Evolutionary conservation across 179 eudicot genomes (phyloP).

Genomic region (Patellifolia procumbens): DNA sequence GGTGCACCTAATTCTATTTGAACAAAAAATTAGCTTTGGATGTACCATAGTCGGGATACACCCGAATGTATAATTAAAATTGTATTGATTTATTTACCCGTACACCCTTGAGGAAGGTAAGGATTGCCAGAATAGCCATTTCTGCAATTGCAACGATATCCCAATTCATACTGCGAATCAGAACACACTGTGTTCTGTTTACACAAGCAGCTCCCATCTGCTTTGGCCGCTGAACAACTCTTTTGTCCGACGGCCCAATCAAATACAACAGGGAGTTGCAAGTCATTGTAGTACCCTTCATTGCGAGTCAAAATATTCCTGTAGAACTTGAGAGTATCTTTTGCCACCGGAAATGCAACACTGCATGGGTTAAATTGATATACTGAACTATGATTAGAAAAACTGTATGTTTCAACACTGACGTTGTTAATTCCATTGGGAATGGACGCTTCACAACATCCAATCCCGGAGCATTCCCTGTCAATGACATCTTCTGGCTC

Average conservation of each 20-base stretch:
- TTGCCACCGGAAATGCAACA: slow-evolving; percentile 25
- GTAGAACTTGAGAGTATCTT: slow-evolving; percentile 10
- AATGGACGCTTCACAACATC: slow-evolving; percentile 39
- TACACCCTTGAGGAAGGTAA: no score
- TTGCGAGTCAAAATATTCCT: background rate
- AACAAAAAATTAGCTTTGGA: no score
- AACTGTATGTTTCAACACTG: background rate
- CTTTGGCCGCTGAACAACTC: slow-evolving; percentile 5
- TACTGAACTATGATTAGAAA: background rate
- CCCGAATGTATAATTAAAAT: no score
- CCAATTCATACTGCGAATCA: no score
- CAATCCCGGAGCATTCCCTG: slow-evolving; percentile 33
- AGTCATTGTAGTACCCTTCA: background rate
- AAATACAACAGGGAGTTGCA: slow-evolving; percentile 17
- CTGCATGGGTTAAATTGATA: slow-evolving; percentile 26
- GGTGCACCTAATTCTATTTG: no score
- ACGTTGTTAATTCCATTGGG: slow-evolving; percentile 25
- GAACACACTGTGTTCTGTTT: no score
- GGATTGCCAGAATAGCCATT: no score
- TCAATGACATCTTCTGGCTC: background rate
- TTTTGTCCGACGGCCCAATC: slow-evolving; percentile 29
- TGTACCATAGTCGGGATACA: no score
- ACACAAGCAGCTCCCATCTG: background rate
- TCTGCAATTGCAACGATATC: no score
- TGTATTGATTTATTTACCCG: no score